Evolutionary conservation across 495 filamentous ascomycete genomes (phyloP).

Genomic region (Baudoinia panamericana): DNA sequence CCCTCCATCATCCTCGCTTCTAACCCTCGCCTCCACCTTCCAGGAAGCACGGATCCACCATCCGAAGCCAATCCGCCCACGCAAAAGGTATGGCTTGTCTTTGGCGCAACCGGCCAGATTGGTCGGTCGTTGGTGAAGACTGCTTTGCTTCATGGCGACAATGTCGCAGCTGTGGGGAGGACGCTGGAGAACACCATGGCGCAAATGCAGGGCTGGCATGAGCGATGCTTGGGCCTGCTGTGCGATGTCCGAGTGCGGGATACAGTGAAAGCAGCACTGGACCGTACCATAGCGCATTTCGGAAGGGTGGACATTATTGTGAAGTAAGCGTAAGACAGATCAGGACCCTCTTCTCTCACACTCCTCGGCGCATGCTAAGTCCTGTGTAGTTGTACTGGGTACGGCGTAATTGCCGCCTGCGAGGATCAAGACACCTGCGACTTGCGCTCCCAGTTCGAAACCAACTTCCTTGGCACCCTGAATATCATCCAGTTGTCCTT

Average conservation of each 20-base stretch:
- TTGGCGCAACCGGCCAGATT: conserved; percentile 92
- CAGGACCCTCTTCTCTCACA: neutral
- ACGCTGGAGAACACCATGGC: conserved; percentile 66
- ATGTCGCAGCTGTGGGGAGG: conserved; percentile 79
- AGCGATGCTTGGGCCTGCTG: conserved; percentile 61
- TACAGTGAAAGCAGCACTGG: conserved; percentile 60
- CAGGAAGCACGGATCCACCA: conserved; percentile 13
- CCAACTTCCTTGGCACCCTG: conserved; percentile 87
- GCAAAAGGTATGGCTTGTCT: conserved; percentile 41
- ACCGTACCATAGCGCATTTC: conserved; percentile 55
- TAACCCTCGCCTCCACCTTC: conserved; percentile 10
- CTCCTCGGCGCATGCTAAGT: neutral
- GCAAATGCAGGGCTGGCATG: conserved; percentile 53
- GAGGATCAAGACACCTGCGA: conserved; percentile 95
- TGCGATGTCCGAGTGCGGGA: conserved; percentile 80
- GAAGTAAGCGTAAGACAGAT: conserved; percentile 42
- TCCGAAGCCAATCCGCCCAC: conserved; percentile 9
- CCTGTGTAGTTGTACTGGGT: conserved; percentile 51
- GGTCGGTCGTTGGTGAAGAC: conserved; percentile 77
- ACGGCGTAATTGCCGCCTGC: conserved; percentile 88
- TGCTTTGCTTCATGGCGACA: conserved; percentile 66
- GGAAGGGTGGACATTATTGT: conserved; percentile 77
- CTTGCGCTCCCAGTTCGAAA: conserved; percentile 90
- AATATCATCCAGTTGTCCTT: conserved; percentile 86
- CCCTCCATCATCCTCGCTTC: neutral